Percentiles rank a stretch among this genome's conserved stretches.
phyloP scores from a whole-genome alignment of 2,329 filamentous ascomycete genomes.

The Beauveria sp. region DNA sequence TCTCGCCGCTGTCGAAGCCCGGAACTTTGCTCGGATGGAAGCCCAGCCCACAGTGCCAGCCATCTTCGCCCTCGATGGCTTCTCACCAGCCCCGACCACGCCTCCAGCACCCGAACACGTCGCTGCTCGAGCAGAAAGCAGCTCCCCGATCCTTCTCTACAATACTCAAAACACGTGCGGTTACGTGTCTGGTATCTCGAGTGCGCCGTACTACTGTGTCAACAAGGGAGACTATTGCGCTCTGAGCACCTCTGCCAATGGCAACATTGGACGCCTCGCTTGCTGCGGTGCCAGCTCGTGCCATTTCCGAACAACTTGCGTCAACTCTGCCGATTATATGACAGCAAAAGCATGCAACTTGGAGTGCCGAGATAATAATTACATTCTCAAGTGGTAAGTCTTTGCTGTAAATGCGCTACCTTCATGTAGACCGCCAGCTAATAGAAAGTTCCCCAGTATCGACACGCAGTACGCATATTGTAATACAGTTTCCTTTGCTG shows the following conservation, averaged over 20 bases:
- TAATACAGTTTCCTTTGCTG: slow-evolving; percentile 36
- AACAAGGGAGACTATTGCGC: slow-evolving; percentile 27
- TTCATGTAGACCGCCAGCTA: slow-evolving; percentile 12
- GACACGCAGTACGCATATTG: slow-evolving; percentile 30
- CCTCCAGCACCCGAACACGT: slow-evolving; percentile 22
- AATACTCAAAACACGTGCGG: slow-evolving; percentile 45
- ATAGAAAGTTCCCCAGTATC: slow-evolving; percentile 26
- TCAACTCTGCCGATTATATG: slow-evolving; percentile 29
- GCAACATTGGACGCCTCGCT: slow-evolving; percentile 29
- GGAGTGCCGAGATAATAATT: slow-evolving; percentile 32
- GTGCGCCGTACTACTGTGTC: slow-evolving; percentile 33
- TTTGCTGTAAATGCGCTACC: not conserved
- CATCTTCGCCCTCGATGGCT: slow-evolving; percentile 8
- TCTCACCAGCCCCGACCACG: slow-evolving; percentile 2
- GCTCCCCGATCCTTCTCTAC: slow-evolving; percentile 26
- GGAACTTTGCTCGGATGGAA: slow-evolving; percentile 1
- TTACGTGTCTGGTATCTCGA: slow-evolving; percentile 35
- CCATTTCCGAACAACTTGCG: slow-evolving; percentile 28
- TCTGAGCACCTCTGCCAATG: slow-evolving; percentile 27
- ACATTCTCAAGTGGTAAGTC: slow-evolving; percentile 40
- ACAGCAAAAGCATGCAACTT: slow-evolving; percentile 31
- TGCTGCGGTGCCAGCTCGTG: slow-evolving; percentile 33
- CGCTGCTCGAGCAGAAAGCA: slow-evolving; percentile 24
- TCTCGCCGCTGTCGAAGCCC: not conserved
- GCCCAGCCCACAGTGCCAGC: slow-evolving; percentile 4